Base-by-base conservation (phyloP, 345 rosid genomes). In the Kandelia obovata region DNA sequence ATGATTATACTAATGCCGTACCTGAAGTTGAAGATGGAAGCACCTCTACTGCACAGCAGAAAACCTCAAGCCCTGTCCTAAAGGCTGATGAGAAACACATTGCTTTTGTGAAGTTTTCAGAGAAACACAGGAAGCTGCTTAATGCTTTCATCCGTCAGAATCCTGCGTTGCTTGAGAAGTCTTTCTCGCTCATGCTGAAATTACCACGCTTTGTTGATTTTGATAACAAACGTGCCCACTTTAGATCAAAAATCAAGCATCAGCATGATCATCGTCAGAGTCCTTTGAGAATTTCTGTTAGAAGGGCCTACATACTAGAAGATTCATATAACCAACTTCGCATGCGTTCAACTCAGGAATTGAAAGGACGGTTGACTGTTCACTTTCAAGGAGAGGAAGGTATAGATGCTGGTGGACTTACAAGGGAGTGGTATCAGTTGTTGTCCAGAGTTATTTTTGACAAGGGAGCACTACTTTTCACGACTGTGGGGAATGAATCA, bases 301-400 rank as follows among this genome's bases (percentile, higher is more conserved):
- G 99, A 81, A 85, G 97, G 85, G 93, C 96, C 62, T 95, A 95
- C 77, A 87, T 95, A 73, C 89, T 95, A 47, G 99, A 95, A 78
- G 99, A 95, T 82, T 95, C 99, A 46, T 95, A 95, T 69, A 95
- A 91, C 81, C 99, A 95, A 72, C 78, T 95, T 75, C 89, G 99
- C 43, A 55, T 95, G 97, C 83, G 93, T 68, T 78, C 96, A 63
- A 83, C 85, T 60, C 88, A 82, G 69, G 97, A 95, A 79, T 75
- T 95, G 81, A 95, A 88, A 82, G 99, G 99, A 71, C 84, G 99
- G 77, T 73, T 91, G 75, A 95, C 92, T 51, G 96, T 95, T 65
- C 88, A 91, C 69, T 95, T 95, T 80, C 99, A 95, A 85, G 96
- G 97, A 71, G 97, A 95, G 78, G 96, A 91, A 83, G 99, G 99